Evolutionary conservation across 306 rosid genomes (phyloP).

Genomic region (Rosa multiflora): DNA sequence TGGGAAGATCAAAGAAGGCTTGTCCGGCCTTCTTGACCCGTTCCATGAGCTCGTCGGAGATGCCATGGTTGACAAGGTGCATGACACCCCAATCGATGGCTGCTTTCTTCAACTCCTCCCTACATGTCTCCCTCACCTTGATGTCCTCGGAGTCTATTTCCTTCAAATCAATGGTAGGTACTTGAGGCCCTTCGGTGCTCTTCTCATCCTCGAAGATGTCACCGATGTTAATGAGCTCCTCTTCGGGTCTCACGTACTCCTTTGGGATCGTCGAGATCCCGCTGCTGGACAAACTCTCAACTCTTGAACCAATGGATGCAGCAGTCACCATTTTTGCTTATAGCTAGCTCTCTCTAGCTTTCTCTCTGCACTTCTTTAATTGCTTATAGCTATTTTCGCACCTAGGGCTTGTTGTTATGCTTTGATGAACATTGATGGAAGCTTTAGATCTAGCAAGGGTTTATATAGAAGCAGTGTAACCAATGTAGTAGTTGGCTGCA

Average conservation of each 20-base stretch:
- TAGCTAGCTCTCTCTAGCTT: background rate
- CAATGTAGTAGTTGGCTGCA: background rate
- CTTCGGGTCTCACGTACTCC: conserved; percentile 75
- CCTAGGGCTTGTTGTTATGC: background rate
- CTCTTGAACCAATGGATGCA: conserved; percentile 38
- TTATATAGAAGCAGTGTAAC: background rate
- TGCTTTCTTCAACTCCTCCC: conserved; percentile 55
- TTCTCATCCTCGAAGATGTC: conserved; percentile 67
- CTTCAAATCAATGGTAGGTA: conserved; percentile 69
- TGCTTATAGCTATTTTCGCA: background rate
- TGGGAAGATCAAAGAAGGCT: conserved; percentile 47
- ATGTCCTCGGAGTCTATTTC: conserved; percentile 49
- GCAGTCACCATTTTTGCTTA: conserved; percentile 33
- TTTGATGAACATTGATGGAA: background rate
- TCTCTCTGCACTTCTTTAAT: background rate
- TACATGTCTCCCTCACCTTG: conserved; percentile 40
- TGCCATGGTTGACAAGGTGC: conserved; percentile 79
- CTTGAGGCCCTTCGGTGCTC: conserved; percentile 52
- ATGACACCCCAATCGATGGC: conserved; percentile 89
- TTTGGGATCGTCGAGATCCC: conserved; percentile 59
- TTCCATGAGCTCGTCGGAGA: conserved; percentile 47
- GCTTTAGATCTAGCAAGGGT: background rate
- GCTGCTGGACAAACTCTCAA: conserved; percentile 64
- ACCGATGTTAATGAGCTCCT: conserved; percentile 58
- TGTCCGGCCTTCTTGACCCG: conserved; percentile 50